These are phyloP conservation scores for Coelastrella sp. DNA, from an alignment of 139 green algal genomes.

Conservation along the genomic window DNA sequence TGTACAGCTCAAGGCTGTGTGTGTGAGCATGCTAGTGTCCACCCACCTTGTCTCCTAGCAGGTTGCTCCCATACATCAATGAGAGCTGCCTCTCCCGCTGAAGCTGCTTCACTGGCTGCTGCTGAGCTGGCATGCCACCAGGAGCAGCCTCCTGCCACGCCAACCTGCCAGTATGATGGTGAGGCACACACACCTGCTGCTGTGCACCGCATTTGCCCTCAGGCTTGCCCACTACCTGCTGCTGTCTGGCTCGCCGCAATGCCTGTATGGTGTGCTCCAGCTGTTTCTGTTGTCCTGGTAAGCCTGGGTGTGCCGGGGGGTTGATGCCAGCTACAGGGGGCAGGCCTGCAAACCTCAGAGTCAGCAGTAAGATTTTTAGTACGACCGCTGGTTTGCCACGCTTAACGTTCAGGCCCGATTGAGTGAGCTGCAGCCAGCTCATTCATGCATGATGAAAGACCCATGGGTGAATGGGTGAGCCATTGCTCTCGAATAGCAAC, in stretches of 20 bases:
- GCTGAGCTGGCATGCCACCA: neutral
- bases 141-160: constrained; percentile 12
- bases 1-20: too few species aligned
- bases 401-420: too few species aligned
- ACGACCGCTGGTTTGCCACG: too few species aligned
- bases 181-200: neutral
- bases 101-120: neutral
- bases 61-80: neutral
- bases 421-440: too few species aligned
- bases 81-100: constrained; percentile 12
- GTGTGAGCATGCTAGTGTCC: too few species aligned
- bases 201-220: neutral
- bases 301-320: constrained; percentile 1
- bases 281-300: constrained; percentile 19
- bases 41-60: neutral
- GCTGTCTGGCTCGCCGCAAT: neutral
- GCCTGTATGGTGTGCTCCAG: neutral
- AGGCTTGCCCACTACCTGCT: neutral
- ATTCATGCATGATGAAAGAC: too few species aligned
- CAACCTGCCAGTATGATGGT: constrained; percentile 16
- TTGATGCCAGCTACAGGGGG: neutral
- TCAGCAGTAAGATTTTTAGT: neutral
- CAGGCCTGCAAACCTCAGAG: neutral
- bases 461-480: too few species aligned
- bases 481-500: too few species aligned